Evolutionary conservation across 2,329 filamentous ascomycete species (phyloP), one percentile per base, ranked within the genome.

Genomic region (Apiospora rasikravindrae): DNA sequence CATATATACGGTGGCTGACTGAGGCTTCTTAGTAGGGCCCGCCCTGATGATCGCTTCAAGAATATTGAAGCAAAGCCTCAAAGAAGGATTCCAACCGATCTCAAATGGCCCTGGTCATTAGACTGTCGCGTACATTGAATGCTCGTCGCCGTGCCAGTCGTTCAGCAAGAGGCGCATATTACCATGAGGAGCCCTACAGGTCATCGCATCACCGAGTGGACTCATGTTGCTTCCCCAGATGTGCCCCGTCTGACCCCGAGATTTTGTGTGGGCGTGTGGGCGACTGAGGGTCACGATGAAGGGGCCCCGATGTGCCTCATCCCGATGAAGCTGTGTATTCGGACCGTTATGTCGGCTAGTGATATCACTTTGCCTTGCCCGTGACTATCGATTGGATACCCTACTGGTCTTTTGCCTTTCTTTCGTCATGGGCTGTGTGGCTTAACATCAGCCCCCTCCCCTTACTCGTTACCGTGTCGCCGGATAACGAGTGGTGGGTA

Each of bases 321-420:
- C 19, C 0, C 0, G 13, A 40, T 16, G 33, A 40, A 37, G 33
- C 14, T 33, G 57, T 13, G 57, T 24, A 64, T 64, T 64, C 57
- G 57, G 57, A 64, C 57, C 57, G 57, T 64, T 40, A n/a, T 40
- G 57, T 64, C 3, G 19, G 57, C 33, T 64, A 64, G 57, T 64
- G 57, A 40, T 40, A 64, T 24, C 57, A 11, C 10, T 8, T 64
- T 64, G 8, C n/a, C 57, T 7, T 40, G 22, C 57, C 57, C 33
- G 14, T 40, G 22, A 40, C 29, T 64, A 64, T 64, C 57, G 33
- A 64, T 40, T 10, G 10, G 33, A 37, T 40, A 40, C 19, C 6
- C 22, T 40, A 19, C 33, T 24, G 57, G 33, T 64, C 29, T n/a
- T 37, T 37, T 37, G 14, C 14, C 33, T 37, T 37, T 37, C n/a